Conservation (phyloP, 2,329 filamentous ascomycete genomes). For the Sphaerulina vaccinii region DNA sequence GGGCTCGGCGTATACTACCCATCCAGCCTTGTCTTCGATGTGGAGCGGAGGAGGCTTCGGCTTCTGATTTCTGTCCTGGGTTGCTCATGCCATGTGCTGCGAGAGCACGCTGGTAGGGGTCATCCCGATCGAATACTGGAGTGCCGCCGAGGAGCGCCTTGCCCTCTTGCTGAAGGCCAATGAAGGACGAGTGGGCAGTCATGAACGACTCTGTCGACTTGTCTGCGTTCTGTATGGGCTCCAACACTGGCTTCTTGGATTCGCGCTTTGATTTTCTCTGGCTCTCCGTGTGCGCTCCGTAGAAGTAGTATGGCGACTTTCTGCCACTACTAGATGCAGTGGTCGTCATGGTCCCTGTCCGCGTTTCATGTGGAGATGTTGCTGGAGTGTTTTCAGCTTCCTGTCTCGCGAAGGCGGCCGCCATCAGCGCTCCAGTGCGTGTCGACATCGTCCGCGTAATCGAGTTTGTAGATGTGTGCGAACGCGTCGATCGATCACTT, state of each 20-base stretch:
- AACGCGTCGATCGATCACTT: constrained; percentile 52
- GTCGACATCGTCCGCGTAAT: constrained; percentile 48
- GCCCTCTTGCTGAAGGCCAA: constrained; percentile 52
- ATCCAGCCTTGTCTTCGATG: constrained; percentile 32
- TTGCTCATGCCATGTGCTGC: constrained; percentile 23
- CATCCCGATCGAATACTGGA: constrained; percentile 36
- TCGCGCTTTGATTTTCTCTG: constrained; percentile 4
- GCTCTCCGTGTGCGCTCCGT: constrained; percentile 17
- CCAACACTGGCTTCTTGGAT: constrained; percentile 4
- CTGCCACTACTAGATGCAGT: constrained; percentile 36
- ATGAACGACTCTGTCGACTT: constrained; percentile 48
- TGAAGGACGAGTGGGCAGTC: constrained; percentile 51
- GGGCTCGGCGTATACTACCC: constrained; percentile 36
- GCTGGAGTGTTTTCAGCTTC: constrained; percentile 11
- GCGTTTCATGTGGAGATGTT: constrained; percentile 22
- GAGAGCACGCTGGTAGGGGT: constrained; percentile 35
- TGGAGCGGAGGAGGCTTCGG: constrained; percentile 14
- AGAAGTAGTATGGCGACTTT: constrained; percentile 34
- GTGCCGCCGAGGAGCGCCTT: constrained; percentile 51
- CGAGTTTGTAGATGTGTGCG: constrained; percentile 44
- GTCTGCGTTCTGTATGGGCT: constrained; percentile 17
- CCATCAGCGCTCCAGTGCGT: constrained; percentile 43
- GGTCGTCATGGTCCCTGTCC: constrained; percentile 30
- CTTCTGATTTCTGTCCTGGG: constrained; percentile 1
- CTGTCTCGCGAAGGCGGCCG: constrained; percentile 29